Conservation (phyloP, 768 basidiomycete genomes). For the Tephrocybe sp. region DNA sequence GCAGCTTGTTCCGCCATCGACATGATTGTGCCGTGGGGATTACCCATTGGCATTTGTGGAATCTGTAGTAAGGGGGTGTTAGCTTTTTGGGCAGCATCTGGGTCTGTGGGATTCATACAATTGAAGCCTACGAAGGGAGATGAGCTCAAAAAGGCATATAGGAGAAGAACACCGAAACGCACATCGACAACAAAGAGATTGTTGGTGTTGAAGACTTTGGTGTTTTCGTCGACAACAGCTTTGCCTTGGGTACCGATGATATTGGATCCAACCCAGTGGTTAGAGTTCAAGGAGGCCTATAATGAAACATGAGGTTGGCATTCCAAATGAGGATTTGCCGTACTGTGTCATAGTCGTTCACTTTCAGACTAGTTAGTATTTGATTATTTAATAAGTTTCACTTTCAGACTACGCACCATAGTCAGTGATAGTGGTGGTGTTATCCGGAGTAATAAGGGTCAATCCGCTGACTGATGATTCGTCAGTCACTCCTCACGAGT, state of each 20-base stretch:
- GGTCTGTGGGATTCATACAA: conserved; percentile 24
- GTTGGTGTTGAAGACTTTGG: conserved; percentile 48
- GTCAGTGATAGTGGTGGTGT: conserved; percentile 49
- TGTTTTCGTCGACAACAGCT: conserved; percentile 55
- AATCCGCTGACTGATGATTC: conserved; percentile 40
- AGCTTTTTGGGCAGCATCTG: background rate
- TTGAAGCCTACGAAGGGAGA: conserved; percentile 25
- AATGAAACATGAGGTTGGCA: background rate
- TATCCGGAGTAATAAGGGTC: conserved; percentile 59
- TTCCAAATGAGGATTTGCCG: no score
- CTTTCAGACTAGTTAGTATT: conserved; percentile 18
- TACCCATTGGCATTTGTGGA: conserved; percentile 54
- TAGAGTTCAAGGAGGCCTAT: conserved; percentile 47
- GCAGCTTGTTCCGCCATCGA: conserved; percentile 56
- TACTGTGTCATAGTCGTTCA: conserved; percentile 36
- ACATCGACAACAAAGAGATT: conserved; percentile 58
- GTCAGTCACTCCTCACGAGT: conserved; percentile 1
- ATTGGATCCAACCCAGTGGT: conserved; percentile 63
- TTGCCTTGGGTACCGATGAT: conserved; percentile 37
- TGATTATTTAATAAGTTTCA: background rate
- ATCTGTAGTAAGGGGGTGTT: conserved; percentile 28
- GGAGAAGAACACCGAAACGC: conserved; percentile 13
- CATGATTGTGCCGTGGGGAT: conserved; percentile 57
- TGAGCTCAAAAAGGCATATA: background rate
- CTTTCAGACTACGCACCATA: conserved; percentile 40